Conservation (phyloP, 2,329 filamentous ascomycete genomes). For the Diplocarpon rosae region DNA sequence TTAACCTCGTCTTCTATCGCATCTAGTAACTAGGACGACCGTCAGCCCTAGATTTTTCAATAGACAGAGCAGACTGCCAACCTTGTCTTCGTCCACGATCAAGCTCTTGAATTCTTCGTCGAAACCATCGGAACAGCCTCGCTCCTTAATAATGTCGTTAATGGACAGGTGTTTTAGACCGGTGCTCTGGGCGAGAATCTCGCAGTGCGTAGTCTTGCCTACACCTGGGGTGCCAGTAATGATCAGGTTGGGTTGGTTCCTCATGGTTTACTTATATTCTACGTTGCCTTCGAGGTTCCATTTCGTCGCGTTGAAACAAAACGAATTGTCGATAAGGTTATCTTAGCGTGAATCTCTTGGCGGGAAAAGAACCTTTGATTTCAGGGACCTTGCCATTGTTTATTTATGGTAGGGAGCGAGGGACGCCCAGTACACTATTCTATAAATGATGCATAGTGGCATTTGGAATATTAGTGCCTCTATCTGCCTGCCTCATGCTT, state of each 20-base stretch:
- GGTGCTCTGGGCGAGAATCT: constrained; percentile 64
- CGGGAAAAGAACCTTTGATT: too few relatives aligned
- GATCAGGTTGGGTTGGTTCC: constrained; percentile 72
- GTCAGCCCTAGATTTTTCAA: not conserved
- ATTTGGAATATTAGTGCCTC: constrained; percentile 15
- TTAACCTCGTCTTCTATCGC: constrained; percentile 73
- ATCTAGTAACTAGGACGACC: constrained; percentile 57
- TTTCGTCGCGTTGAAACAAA: too few relatives aligned
- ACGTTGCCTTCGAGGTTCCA: not conserved
- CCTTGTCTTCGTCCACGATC: constrained; percentile 96
- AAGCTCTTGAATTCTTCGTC: constrained; percentile 78
- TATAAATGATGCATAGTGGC: constrained; percentile 7
- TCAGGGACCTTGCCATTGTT: too few relatives aligned
- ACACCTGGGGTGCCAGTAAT: constrained; percentile 92
- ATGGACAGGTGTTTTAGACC: constrained; percentile 75
- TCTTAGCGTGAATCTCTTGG: not conserved
- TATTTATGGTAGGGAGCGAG: too few relatives aligned
- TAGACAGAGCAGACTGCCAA: constrained; percentile 26
- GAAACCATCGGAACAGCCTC: constrained; percentile 75
- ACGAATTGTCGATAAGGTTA: not conserved
- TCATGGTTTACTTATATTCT: constrained; percentile 16
- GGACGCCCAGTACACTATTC: not conserved
- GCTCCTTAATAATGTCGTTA: constrained; percentile 85
- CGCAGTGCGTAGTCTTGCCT: constrained; percentile 89
- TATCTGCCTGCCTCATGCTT: constrained; percentile 4